phyloP scores from a whole-genome alignment of 2,329 filamentous ascomycete genomes.

The Annulohypoxylon truncatum region DNA sequence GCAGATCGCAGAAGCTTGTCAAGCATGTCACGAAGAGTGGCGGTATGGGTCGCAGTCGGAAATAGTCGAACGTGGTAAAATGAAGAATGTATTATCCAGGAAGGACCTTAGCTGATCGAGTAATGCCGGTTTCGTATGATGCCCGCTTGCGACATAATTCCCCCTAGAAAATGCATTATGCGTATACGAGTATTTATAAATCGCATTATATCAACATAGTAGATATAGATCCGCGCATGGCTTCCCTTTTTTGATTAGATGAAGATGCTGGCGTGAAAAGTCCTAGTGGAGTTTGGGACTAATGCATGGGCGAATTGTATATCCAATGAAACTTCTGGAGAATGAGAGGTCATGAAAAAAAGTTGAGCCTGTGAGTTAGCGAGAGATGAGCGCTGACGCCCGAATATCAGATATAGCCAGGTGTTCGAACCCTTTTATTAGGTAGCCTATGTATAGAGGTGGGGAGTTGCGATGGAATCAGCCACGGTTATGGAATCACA shows the following conservation, averaged over 20 bases:
- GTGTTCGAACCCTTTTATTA: not conserved
- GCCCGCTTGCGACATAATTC: not conserved
- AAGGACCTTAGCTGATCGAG: not conserved
- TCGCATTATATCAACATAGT: not conserved
- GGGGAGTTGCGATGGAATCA: too few species aligned
- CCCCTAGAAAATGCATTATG: not conserved
- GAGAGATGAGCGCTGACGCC: not conserved
- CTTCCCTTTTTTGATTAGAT: not conserved
- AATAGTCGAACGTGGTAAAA: constrained; percentile 13
- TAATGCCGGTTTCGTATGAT: not conserved
- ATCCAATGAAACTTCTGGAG: not conserved
- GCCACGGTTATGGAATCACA: not conserved
- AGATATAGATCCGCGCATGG: not conserved
- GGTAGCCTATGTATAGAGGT: not conserved
- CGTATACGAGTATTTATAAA: not conserved
- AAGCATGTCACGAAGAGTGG: constrained; percentile 17
- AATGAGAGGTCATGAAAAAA: not conserved
- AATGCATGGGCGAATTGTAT: constrained; percentile 1
- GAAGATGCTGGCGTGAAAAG: not conserved
- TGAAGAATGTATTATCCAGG: not conserved
- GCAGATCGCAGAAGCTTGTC: constrained; percentile 16
- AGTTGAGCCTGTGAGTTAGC: not conserved
- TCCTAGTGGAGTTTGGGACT: not conserved
- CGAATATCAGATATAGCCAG: not conserved
- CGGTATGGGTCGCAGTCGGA: constrained; percentile 17